Base-by-base conservation (phyloP, 1,284 basidiomycete species). In the Meripilus lineatus region DNA sequence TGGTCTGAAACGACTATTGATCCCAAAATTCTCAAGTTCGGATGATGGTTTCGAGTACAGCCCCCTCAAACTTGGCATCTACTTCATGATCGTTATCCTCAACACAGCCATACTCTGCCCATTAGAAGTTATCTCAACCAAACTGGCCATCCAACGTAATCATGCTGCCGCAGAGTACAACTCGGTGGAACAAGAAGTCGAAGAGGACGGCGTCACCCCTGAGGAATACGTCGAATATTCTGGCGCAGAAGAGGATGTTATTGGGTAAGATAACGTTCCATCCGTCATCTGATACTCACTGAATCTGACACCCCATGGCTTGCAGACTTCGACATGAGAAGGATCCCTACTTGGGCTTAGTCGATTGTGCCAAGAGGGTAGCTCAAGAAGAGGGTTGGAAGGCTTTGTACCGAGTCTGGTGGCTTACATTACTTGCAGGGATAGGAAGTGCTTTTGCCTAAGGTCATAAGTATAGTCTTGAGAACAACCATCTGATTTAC, bases 331-430 rank as follows among this genome's bases (percentile, higher is more conserved):
- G 92, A 50, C 83, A 79, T 44, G 91, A 92, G 57, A 81, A 77
- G 34, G 89, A 93, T 55, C 90, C 92, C n/a, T 95, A 95, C 59
- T 61, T 75, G 30, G 86, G 91, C 5, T 63, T 93, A 35, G 58
- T 80, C 11, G 89, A 93, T 58, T 91, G 88, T 50, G 81, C 72
- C 14, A 84, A 84, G 63, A 77, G 82, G 55, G 89, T 93, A 32
- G 62, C 86, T n/a, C 74, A 86, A 40, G 91, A 94, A 64, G 91
- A 94, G 62, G 91, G 91, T 1, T 78, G 76, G 69, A 63, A 64
- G 49, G 77, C 87, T 4, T 65, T 94, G 48, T 93, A 89, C 61
- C 79, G 91, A 35, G 91, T 85, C 4, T 93, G 89, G 89, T 93
- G 88, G 87, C 66, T 90, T 51, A 92, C 90, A 2, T 68, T 87